Percentiles rank a stretch among this genome's conserved stretches.
Evolutionary conservation across 108 stramenopile genomes (phyloP).

Genomic region (Nannochloropsis granulata): DNA sequence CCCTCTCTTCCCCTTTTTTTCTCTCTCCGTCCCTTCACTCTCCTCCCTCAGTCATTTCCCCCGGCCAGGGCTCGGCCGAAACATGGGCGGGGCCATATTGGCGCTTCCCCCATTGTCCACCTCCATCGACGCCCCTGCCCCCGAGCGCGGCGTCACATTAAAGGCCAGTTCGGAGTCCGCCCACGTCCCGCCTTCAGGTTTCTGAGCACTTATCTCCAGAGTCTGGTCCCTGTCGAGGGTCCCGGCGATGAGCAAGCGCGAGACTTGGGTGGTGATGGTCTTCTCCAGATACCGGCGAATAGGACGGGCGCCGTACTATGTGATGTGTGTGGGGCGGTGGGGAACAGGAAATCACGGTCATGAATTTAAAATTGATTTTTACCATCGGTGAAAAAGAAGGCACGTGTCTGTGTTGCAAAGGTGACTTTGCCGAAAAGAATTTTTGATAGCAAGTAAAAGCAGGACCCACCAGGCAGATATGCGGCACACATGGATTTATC

Average conservation of each 20-base stretch:
- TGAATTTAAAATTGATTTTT: no score
- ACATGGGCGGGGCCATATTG: not conserved
- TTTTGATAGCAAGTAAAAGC: no score
- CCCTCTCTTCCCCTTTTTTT: not conserved
- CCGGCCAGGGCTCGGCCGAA: not conserved
- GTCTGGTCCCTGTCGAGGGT: not conserved
- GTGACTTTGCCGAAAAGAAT: no score
- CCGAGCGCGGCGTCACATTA: not conserved
- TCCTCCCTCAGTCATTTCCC: not conserved
- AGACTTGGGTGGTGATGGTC: not conserved
- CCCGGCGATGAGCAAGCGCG: not conserved
- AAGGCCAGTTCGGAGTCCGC: not conserved
- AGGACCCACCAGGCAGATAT: no score
- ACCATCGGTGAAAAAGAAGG: no score
- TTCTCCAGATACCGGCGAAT: not conserved
- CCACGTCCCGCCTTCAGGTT: not conserved
- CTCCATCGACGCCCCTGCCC: not conserved
- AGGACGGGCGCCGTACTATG: constrained; percentile 19
- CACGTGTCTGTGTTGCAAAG: no score
- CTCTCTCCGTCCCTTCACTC: not conserved
- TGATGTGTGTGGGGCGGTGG: no score
- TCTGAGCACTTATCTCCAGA: not conserved
- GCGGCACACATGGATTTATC: no score
- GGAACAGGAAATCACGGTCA: no score
- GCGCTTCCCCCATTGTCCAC: not conserved